Evolutionary conservation across 2,329 filamentous ascomycete species (phyloP).

Genomic region (Calonectria pseudoturangicola): DNA sequence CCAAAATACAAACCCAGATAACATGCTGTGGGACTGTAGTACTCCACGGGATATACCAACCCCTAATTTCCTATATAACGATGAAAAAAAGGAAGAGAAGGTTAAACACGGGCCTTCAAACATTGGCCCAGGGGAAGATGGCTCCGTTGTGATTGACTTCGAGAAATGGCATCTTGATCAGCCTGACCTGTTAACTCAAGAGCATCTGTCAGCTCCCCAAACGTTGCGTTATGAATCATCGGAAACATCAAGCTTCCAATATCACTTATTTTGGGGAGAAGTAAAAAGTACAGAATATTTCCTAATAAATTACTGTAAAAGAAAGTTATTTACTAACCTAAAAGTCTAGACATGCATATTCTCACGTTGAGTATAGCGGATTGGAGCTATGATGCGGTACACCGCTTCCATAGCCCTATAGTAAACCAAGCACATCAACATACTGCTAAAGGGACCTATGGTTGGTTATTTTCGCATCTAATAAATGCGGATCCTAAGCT

Average conservation of each 20-base stretch:
- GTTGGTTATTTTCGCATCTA: not conserved
- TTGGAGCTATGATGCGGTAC: not conserved
- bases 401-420: no score
- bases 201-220: accelerated
- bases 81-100: not conserved
- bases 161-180: not conserved
- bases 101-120: not conserved
- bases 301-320: not conserved
- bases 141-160: not conserved
- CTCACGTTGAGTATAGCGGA: no score
- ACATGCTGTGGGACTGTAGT: not conserved
- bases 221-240: not conserved
- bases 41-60: no score
- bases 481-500: not conserved
- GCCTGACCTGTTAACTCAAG: not conserved
- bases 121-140: not conserved
- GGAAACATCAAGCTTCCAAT: not conserved
- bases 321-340: not conserved
- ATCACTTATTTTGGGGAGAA: not conserved
- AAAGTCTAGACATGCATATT: not conserved
- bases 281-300: not conserved
- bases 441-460: not conserved
- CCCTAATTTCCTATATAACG: no score
- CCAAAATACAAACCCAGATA: not conserved
- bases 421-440: not conserved